Percentiles rank a stretch among this genome's conserved stretches.
Conservation (phyloP, 805 yeast species). For the Lipomyces kockii region DNA sequence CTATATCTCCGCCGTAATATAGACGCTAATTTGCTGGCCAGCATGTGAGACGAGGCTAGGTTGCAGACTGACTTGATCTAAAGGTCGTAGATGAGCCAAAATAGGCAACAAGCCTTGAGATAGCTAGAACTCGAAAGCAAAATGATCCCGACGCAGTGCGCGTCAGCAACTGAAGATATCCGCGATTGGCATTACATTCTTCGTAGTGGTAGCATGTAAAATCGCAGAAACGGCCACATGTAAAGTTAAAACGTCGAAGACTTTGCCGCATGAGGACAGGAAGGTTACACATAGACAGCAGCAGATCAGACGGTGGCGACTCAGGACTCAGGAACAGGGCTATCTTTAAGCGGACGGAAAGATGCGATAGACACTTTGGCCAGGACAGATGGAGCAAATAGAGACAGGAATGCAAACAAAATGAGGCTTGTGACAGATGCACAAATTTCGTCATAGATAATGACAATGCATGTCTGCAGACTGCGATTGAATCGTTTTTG, state of each 20-base stretch:
- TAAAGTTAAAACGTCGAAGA: too few species aligned
- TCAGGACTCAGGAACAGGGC: too few species aligned
- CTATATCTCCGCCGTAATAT: too few species aligned
- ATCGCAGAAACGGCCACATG: background rate
- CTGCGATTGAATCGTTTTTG: too few species aligned
- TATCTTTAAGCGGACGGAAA: background rate
- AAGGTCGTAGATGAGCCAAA: background rate
- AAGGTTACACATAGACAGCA: background rate
- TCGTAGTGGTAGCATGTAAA: background rate
- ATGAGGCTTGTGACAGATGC: too few species aligned
- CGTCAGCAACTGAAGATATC: background rate
- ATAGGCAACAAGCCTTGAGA: background rate
- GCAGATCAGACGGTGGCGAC: background rate
- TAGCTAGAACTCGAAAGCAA: too few species aligned
- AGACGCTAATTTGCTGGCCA: too few species aligned
- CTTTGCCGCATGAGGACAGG: background rate
- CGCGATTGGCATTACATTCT: background rate
- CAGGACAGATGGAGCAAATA: background rate
- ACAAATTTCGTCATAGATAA: too few species aligned
- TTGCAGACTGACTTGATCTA: background rate
- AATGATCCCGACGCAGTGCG: background rate
- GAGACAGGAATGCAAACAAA: background rate
- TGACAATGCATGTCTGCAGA: too few species aligned
- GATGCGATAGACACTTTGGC: background rate
- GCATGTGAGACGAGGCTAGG: too few species aligned